Conservation (phyloP, 768 basidiomycete genomes). For the Suillus alpinus region DNA sequence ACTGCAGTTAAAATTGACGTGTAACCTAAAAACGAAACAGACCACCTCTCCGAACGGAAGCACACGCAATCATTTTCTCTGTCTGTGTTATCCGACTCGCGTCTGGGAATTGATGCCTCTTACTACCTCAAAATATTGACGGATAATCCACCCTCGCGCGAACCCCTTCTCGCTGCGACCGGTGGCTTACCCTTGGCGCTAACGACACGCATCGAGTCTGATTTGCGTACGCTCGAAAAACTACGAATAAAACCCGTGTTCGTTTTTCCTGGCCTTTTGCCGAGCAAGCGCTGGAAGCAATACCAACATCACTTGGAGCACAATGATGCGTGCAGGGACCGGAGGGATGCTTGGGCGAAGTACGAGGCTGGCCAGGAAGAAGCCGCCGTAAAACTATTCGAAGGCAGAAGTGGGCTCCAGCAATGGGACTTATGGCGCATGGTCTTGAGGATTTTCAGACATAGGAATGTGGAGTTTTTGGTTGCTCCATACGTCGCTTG, state of each 20-base stretch:
- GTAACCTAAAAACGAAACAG: conserved; percentile 36
- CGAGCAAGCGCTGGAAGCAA: conserved; percentile 70
- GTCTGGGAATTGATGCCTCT: conserved; percentile 95
- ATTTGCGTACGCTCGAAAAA: conserved; percentile 88
- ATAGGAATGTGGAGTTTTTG: conserved; percentile 93
- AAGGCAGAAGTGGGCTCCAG: conserved; percentile 63
- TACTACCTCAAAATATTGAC: conserved; percentile 82
- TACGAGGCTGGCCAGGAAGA: conserved; percentile 94
- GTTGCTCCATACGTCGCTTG: conserved; percentile 94
- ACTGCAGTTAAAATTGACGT: conserved; percentile 4
- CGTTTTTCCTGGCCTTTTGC: conserved; percentile 88
- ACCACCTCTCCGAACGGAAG: conserved; percentile 84
- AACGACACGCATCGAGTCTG: conserved; percentile 83
- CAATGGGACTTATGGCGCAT: conserved; percentile 96
- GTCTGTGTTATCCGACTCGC: conserved; percentile 80
- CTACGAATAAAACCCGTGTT: conserved; percentile 97
- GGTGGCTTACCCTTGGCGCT: conserved; percentile 92
- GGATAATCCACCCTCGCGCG: conserved; percentile 72
- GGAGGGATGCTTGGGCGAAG: conserved; percentile 86
- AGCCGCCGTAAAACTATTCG: conserved; percentile 80
- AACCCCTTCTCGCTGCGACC: conserved; percentile 91
- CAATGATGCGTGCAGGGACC: conserved; percentile 68
- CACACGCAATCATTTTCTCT: conserved; percentile 82
- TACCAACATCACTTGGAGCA: conserved; percentile 51
- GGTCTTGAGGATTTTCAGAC: conserved; percentile 88